These are phyloP conservation scores for Dothideomycetidae sp. DNA, from an alignment of 2,329 filamentous ascomycete genomes.

Conservation along the genomic window DNA sequence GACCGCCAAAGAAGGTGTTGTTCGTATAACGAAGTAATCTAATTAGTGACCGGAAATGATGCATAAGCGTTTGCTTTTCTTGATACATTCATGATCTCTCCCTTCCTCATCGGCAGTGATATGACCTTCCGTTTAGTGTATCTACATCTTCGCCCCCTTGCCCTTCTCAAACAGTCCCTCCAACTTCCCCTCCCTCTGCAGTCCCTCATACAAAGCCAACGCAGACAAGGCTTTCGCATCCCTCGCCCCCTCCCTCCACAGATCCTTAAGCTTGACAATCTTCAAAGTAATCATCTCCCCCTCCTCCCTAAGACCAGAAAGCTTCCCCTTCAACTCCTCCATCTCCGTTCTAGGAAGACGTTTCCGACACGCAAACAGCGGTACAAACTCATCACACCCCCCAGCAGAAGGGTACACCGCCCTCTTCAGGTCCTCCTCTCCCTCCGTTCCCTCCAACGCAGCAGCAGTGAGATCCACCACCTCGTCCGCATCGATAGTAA, in stretches of 20 bases:
- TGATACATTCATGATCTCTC: no score
- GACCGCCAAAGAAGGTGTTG: no score
- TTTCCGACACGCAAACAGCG: conserved; percentile 42
- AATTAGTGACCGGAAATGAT: no score
- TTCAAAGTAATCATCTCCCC: conserved; percentile 47
- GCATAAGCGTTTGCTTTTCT: no score
- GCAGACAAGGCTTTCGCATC: conserved; percentile 44
- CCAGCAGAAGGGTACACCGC: conserved; percentile 42
- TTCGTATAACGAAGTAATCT: no score
- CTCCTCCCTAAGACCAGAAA: conserved; percentile 40
- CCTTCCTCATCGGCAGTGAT: no score
- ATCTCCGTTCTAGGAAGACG: conserved; percentile 34
- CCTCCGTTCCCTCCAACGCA: conserved; percentile 22
- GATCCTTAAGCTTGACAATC: conserved; percentile 34
- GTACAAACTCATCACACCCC: conserved; percentile 45
- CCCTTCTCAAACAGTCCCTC: conserved; percentile 11
- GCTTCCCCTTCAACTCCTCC: conserved; percentile 35
- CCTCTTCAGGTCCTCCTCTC: conserved; percentile 29
- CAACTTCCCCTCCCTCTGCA: conserved; percentile 34
- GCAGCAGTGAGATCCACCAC: conserved; percentile 41
- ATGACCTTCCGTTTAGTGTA: no score
- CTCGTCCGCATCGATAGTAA: conserved; percentile 36
- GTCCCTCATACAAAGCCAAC: conserved; percentile 40
- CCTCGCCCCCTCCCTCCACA: conserved; percentile 41
- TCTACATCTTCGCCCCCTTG: not conserved